Base-by-base conservation (phyloP, 345 rosid genomes). In the Aegle marmelos region DNA sequence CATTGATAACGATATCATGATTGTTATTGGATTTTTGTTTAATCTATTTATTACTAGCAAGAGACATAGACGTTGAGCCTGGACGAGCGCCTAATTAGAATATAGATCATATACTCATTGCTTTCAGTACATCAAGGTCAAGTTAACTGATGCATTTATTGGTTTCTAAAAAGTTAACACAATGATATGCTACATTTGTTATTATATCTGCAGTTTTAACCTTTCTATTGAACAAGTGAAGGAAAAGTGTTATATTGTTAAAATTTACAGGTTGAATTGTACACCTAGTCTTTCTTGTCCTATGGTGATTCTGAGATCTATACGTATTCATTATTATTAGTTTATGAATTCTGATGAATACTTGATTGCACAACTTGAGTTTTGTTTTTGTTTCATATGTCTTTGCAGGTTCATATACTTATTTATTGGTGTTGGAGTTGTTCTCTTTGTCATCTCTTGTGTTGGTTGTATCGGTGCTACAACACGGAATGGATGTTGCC, bases 401-500 rank as follows among this genome's bases (percentile, higher is more conserved):
- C 34, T 45, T 50, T 88, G 87, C 94, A 97, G 99, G 99, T 97
- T 97, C 76, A 87, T 97, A 71, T 93, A 90, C 87, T 81, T 91
- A 86, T 97, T 97, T 80, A 82, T 94, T 84, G 98, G 93, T 56
- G 82, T 93, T 1, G 99, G 99, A 33, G 93, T 84, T 68, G 77
- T 94, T 84, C 88, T 97, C 68, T 90, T 97, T 57, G 81, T 97
- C 80, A 85, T 92, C 79, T 94, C 99, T n/a, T 97, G 93, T 69
- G 89, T 90, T 83, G 99, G 99, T 58, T 97, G 99, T 74, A 71
- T 91, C 64, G 97, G 97, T 82, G 86, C 93, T 82, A 78, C 87
- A 68, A 83, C 93, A n/a, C 77, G 96, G 80, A 97, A 88, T 33
- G 90, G 94, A 64, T 97, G 99, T 91, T 97, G 99, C 89, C 83